A percentile compares a stretch with the other conserved stretches of the same genome.
These are phyloP conservation scores for Paecilomyces sp. DNA, from an alignment of 2,329 filamentous ascomycete species.

Conservation along the genomic window DNA sequence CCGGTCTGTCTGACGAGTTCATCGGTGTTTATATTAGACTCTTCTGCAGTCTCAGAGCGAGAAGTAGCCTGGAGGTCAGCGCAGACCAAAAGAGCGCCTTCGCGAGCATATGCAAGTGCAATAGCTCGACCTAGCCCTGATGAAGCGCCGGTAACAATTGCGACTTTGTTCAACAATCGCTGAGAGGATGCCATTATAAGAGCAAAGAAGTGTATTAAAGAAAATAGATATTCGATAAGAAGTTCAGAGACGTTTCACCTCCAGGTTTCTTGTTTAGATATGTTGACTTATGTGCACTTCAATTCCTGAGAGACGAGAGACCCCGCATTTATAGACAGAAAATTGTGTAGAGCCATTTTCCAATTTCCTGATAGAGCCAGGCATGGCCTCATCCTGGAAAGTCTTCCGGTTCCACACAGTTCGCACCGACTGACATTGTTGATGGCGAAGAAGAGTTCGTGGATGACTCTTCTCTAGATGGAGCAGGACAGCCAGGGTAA, in stretches of 20 bases:
- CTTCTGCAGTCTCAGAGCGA: neutral
- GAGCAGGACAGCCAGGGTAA: neutral
- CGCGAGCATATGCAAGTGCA: conserved; percentile 10
- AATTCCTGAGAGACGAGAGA: neutral
- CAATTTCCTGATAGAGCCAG: neutral
- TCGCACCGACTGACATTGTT: neutral
- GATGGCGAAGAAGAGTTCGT: neutral
- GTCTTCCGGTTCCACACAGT: neutral
- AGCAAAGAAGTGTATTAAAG: neutral
- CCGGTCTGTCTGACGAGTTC: neutral
- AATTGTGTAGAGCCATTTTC: neutral
- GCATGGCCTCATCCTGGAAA: neutral
- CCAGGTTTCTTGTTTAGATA: neutral
- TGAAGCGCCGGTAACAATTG: conserved; percentile 14
- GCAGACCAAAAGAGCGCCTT: conserved; percentile 16
- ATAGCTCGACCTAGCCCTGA: conserved; percentile 13
- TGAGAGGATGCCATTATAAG: neutral
- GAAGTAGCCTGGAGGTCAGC: conserved; percentile 8
- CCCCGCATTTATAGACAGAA: neutral
- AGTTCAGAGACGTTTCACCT: neutral
- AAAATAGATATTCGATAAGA: neutral
- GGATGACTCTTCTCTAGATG: neutral
- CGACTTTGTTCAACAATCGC: conserved; percentile 6
- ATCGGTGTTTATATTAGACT: conserved; percentile 4
- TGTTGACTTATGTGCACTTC: neutral